Conservation (phyloP, 495 filamentous ascomycete species). For the Aspergillus egyptiacus region DNA sequence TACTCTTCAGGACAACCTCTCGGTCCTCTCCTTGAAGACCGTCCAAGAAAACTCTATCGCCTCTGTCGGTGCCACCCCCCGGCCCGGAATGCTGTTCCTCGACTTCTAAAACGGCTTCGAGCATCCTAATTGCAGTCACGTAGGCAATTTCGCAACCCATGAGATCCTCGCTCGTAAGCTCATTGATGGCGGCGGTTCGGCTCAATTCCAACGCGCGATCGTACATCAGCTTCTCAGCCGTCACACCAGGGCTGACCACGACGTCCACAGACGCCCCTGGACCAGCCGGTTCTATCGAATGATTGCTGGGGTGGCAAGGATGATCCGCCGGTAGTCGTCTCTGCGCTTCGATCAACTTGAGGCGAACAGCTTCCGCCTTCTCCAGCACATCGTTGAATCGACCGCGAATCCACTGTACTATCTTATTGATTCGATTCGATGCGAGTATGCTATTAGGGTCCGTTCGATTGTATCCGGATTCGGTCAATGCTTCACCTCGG, state of each 20-base stretch:
- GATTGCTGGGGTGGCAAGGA: constrained; percentile 77
- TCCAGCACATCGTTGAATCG: constrained; percentile 96
- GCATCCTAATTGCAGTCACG: constrained; percentile 81
- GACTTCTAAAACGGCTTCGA: constrained; percentile 87
- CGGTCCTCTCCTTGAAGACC: constrained; percentile 69
- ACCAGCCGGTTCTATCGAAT: constrained; percentile 44
- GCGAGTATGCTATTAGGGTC: constrained; percentile 47
- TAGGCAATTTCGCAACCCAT: constrained; percentile 89
- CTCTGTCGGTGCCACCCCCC: constrained; percentile 28
- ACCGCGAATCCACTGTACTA: constrained; percentile 88
- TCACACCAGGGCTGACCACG: constrained; percentile 66
- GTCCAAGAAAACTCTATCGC: constrained; percentile 40
- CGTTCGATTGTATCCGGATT: constrained; percentile 36
- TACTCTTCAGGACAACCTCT: constrained; percentile 64
- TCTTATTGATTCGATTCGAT: constrained; percentile 77
- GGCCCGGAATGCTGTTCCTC: constrained; percentile 51
- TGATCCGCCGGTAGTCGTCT: constrained; percentile 77
- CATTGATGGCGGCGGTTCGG: constrained; percentile 85
- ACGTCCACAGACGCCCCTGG: constrained; percentile 58
- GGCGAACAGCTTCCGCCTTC: constrained; percentile 84
- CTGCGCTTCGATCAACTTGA: constrained; percentile 83
- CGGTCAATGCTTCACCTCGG: constrained; percentile 54
- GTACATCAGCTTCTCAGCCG: constrained; percentile 96
- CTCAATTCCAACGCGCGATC: constrained; percentile 97
- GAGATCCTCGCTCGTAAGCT: constrained; percentile 87